These are phyloP conservation scores for Arthrinium phaeospermum DNA, from an alignment of 2,329 filamentous ascomycete species.

Conservation along the genomic window DNA sequence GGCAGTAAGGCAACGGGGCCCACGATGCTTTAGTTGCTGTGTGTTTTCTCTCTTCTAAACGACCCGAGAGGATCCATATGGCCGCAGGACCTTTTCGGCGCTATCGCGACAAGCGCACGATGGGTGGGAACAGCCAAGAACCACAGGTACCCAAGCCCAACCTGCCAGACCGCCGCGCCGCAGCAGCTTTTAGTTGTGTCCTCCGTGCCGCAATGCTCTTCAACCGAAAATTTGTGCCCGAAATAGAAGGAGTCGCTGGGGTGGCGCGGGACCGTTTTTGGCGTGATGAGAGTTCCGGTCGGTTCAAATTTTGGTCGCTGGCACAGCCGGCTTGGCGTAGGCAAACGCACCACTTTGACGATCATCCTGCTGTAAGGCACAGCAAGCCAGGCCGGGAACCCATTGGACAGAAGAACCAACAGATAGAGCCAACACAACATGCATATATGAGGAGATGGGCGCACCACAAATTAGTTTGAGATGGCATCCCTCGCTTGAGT, in stretches of 20 bases:
- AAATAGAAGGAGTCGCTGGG: neutral
- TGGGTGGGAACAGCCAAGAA: neutral
- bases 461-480: neutral
- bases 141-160: neutral
- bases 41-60: neutral
- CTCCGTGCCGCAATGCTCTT: neutral
- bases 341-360: neutral
- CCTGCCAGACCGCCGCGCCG: neutral
- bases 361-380: neutral
- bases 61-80: neutral
- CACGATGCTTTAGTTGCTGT: neutral
- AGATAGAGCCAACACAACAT: neutral
- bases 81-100: neutral
- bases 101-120: neutral
- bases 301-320: neutral
- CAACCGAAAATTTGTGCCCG: neutral
- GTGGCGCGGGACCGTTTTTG: neutral
- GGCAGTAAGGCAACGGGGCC: neutral
- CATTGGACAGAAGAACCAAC: neutral
- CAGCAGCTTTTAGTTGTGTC: neutral
- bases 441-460: constrained; percentile 6
- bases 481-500: neutral
- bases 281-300: neutral
- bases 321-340: neutral
- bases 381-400: neutral